phyloP scores from a whole-genome alignment of 805 yeast species.

The Pichia insulana region DNA sequence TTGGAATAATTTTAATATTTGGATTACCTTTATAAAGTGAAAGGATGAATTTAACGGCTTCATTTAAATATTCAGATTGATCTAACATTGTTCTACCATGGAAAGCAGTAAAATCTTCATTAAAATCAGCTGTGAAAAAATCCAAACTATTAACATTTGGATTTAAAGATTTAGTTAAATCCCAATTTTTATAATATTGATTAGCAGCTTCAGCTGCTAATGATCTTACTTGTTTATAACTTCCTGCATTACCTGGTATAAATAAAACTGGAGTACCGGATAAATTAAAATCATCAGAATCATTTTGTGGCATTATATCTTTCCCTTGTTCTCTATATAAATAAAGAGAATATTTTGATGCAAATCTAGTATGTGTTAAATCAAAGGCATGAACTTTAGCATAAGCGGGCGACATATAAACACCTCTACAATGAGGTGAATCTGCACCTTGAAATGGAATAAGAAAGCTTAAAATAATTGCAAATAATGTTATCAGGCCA shows the following conservation, averaged over 20 bases:
- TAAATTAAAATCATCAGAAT: constrained; percentile 22
- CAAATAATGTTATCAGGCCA: constrained; percentile 19
- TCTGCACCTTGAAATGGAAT: constrained; percentile 36
- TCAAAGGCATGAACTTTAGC: constrained; percentile 70
- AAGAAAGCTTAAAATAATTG: constrained; percentile 24
- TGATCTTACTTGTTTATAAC: constrained; percentile 81
- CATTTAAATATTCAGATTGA: constrained; percentile 88
- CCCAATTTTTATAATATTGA: constrained; percentile 34
- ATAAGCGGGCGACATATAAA: constrained; percentile 79
- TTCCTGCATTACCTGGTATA: constrained; percentile 97
- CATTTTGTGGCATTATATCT: constrained; percentile 44
- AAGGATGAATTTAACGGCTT: constrained; percentile 72
- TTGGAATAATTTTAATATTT: constrained; percentile 17
- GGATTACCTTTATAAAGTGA: constrained; percentile 43
- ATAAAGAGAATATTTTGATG: constrained; percentile 76
- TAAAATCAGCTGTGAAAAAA: constrained; percentile 87
- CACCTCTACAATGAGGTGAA: constrained; percentile 47
- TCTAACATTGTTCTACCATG: constrained; percentile 91
- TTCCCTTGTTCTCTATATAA: constrained; percentile 77
- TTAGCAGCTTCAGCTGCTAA: constrained; percentile 78
- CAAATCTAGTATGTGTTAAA: constrained; percentile 54
- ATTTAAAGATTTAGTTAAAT: constrained; percentile 20
- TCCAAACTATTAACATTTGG: constrained; percentile 47
- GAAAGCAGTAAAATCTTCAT: constrained; percentile 92
- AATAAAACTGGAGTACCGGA: constrained; percentile 84